Evolutionary conservation across 495 filamentous ascomycete genomes (phyloP).

Genomic region (Tuber calosporum): DNA sequence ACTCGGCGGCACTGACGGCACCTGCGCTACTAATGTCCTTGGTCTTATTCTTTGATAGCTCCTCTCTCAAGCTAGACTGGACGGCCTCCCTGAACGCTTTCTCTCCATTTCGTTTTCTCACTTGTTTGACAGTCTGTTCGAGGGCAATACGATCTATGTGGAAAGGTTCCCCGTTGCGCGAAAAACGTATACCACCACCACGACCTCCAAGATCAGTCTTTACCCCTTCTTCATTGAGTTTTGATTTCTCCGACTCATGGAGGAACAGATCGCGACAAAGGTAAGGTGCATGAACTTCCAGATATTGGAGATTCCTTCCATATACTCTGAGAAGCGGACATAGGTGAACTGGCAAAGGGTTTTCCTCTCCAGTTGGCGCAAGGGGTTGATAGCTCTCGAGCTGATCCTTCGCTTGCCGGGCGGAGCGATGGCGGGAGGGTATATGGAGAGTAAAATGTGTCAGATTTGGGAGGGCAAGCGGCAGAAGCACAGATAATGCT

Average conservation of each 20-base stretch:
- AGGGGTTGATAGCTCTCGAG: constrained; percentile 22
- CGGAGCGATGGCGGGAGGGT: constrained; percentile 12
- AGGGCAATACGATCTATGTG: constrained; percentile 27
- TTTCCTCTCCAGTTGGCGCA: constrained; percentile 14
- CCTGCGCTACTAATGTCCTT: constrained; percentile 18
- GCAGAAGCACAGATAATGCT: constrained; percentile 37
- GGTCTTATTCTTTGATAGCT: constrained; percentile 18
- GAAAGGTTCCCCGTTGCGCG: constrained; percentile 14
- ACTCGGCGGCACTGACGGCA: constrained; percentile 29
- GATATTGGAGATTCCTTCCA: constrained; percentile 36
- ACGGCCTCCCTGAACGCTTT: constrained; percentile 27
- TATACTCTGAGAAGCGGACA: constrained; percentile 39
- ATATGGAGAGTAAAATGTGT: constrained; percentile 40
- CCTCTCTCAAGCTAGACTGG: constrained; percentile 18
- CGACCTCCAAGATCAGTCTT: constrained; percentile 24
- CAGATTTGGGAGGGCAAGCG: constrained; percentile 39
- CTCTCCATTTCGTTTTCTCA: constrained; percentile 27
- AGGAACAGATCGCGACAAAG: constrained; percentile 41
- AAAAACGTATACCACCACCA: constrained; percentile 12
- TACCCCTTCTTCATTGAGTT: constrained; percentile 35
- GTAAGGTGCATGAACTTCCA: constrained; percentile 36
- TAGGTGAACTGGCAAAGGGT: constrained; percentile 26
- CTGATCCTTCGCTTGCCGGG: constrained; percentile 11
- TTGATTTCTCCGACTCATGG: constrained; percentile 30
- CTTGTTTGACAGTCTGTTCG: constrained; percentile 31